Conservation (phyloP, 2,329 filamentous ascomycete species). For the Fusarium decemcellulare region DNA sequence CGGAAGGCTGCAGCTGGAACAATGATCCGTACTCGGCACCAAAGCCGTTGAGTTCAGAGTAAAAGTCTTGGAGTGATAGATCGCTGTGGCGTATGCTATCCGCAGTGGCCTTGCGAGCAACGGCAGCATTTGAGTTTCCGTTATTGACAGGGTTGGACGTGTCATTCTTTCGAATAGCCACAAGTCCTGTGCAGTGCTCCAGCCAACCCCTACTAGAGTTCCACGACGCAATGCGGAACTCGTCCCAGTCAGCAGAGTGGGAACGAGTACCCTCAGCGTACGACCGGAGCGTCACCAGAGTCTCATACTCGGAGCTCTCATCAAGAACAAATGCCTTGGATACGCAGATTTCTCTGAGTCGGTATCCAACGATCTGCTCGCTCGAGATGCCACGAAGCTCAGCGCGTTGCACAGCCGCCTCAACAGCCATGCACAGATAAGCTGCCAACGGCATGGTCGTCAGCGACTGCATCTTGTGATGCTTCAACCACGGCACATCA, state of each 20-base stretch:
- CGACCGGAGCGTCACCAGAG: slow-evolving; percentile 40
- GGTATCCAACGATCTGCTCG: background rate
- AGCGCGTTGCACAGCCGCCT: slow-evolving; percentile 5
- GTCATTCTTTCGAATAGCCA: slow-evolving; percentile 53
- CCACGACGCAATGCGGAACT: slow-evolving; percentile 71
- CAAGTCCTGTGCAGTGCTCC: slow-evolving; percentile 70
- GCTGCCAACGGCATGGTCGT: slow-evolving; percentile 22
- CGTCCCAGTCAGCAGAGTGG: slow-evolving; percentile 64
- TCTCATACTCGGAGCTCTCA: slow-evolving; percentile 39
- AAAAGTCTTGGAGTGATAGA: slow-evolving; percentile 40
- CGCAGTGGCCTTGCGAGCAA: slow-evolving; percentile 25
- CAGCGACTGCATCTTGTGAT: slow-evolving; percentile 27
- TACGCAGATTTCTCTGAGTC: background rate
- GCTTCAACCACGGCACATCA: slow-evolving; percentile 17
- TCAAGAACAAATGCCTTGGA: slow-evolving; percentile 1
- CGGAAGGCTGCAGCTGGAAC: slow-evolving; percentile 36
- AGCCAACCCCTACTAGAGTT: slow-evolving; percentile 67
- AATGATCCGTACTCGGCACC: slow-evolving; percentile 47
- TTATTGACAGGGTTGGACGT: slow-evolving; percentile 40
- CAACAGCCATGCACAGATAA: slow-evolving; percentile 28
- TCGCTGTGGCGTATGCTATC: background rate
- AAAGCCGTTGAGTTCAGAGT: slow-evolving; percentile 41
- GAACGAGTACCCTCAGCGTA: slow-evolving; percentile 48
- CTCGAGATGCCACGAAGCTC: background rate
- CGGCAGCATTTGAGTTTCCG: background rate